Percentiles rank a stretch among this genome's conserved stretches.
Conservation (phyloP, 179 eudicot species). For the Pouteria campechiana region DNA sequence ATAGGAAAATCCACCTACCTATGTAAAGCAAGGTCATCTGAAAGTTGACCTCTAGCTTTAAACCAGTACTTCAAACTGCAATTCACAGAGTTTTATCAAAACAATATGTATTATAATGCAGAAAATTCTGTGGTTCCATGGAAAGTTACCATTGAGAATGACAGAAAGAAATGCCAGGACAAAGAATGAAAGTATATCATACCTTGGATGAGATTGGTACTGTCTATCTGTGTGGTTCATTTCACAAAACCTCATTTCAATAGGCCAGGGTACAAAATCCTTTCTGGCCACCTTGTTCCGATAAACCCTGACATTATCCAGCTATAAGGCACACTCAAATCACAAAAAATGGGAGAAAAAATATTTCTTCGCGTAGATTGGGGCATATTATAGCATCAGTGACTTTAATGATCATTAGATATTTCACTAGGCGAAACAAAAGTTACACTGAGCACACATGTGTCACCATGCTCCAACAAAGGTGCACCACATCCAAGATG, state of each 20-base stretch:
- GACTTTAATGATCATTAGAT: too few species aligned
- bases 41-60: conserved; percentile 65
- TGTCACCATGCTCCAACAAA: too few species aligned
- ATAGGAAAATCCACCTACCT: conserved; percentile 32
- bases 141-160: not conserved
- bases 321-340: conserved; percentile 1
- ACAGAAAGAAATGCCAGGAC: not conserved
- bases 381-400: too few species aligned
- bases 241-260: conserved; percentile 84
- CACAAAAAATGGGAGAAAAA: too few species aligned
- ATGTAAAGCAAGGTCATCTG: conserved; percentile 90
- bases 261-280: conserved; percentile 60
- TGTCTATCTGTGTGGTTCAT: conserved; percentile 56
- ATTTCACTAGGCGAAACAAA: too few species aligned
- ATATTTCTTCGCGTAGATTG: too few species aligned
- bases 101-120: not conserved
- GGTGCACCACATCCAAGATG: too few species aligned
- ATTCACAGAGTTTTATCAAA: not conserved
- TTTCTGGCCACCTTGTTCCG: conserved; percentile 79
- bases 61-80: conserved; percentile 80
- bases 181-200: too few species aligned
- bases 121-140: not conserved
- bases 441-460: too few species aligned
- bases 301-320: conserved; percentile 55
- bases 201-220: conserved; percentile 85